These are phyloP conservation scores for Hygrophoropsis aurantiaca DNA, from an alignment of 768 basidiomycete genomes.

Conservation along the genomic window DNA sequence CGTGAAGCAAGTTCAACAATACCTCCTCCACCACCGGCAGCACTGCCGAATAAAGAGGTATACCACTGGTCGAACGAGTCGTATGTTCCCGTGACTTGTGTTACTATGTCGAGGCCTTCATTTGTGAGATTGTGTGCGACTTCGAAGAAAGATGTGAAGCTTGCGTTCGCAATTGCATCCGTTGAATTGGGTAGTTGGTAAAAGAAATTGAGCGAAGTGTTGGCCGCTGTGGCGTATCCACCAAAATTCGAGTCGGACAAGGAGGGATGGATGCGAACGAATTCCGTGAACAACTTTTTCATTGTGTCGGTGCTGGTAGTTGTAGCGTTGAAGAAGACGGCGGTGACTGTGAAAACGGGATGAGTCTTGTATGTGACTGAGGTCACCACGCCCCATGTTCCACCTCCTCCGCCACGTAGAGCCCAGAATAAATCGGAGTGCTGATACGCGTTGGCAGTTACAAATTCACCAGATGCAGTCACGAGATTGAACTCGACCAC, in stretches of 20 bases:
- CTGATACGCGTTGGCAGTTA: conserved; percentile 39
- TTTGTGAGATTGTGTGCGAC: conserved; percentile 23
- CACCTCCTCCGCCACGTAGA: conserved; percentile 50
- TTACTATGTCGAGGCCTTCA: conserved; percentile 9
- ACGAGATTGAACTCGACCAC: conserved; percentile 47
- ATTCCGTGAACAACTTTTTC: conserved; percentile 31
- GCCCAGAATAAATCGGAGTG: conserved; percentile 56
- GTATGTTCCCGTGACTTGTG: conserved; percentile 12
- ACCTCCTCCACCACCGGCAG: conserved; percentile 20
- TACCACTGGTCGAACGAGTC: conserved; percentile 27
- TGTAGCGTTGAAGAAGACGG: conserved; percentile 25
- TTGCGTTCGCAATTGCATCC: conserved; percentile 29
- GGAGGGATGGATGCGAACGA: conserved; percentile 30
- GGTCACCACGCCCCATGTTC: conserved; percentile 49
- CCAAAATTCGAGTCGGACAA: conserved; percentile 40
- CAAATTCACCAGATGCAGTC: conserved; percentile 37
- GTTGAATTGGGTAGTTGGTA: conserved; percentile 34
- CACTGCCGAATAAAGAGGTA: conserved; percentile 7
- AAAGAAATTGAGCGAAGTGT: conserved; percentile 5
- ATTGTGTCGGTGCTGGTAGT: conserved; percentile 26
- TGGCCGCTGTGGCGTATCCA: conserved; percentile 24
- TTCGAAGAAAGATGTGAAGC: conserved; percentile 31
- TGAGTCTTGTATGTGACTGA: conserved; percentile 44
- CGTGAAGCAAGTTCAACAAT: conserved; percentile 31
- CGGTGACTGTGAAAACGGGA: conserved; percentile 31